phyloP scores from a whole-genome alignment of 2,329 filamentous ascomycete genomes.

The Ustulina deusta region DNA sequence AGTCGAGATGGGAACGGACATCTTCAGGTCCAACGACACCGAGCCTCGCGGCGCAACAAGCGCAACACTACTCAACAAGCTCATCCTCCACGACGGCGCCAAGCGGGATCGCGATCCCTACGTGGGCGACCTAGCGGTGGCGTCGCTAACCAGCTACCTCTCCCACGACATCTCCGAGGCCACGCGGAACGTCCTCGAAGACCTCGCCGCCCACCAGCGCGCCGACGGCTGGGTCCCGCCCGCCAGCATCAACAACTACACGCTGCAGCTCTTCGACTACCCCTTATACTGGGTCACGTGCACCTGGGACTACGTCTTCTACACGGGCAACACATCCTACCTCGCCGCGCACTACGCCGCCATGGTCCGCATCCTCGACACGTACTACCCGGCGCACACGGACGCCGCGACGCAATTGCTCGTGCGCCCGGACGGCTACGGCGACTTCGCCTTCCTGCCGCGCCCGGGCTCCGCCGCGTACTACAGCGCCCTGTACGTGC shows the following conservation, averaged over 20 bases:
- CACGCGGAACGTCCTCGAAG: constrained; percentile 61
- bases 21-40: constrained; percentile 60
- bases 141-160: constrained; percentile 61
- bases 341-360: constrained; percentile 56
- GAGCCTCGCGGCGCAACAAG: constrained; percentile 61
- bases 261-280: constrained; percentile 63
- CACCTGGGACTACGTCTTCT: constrained; percentile 62
- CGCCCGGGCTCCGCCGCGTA: constrained; percentile 63
- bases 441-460: constrained; percentile 64
- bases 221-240: constrained; percentile 66
- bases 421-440: constrained; percentile 58
- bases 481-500: constrained; percentile 64
- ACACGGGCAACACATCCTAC: constrained; percentile 60
- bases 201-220: constrained; percentile 62
- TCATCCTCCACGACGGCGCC: constrained; percentile 63
- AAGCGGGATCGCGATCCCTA: constrained; percentile 67
- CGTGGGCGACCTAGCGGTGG: constrained; percentile 63
- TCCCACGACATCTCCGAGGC: constrained; percentile 58
- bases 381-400: constrained; percentile 59
- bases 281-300: constrained; percentile 65
- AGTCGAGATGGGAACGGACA: constrained; percentile 61
- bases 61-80: constrained; percentile 58
- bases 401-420: constrained; percentile 56
- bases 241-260: constrained; percentile 63
- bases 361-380: constrained; percentile 58